Evolutionary conservation across 495 filamentous ascomycete genomes (phyloP), one percentile per base, ranked within the genome.

Genomic region (Annulohypoxylon stygium): DNA sequence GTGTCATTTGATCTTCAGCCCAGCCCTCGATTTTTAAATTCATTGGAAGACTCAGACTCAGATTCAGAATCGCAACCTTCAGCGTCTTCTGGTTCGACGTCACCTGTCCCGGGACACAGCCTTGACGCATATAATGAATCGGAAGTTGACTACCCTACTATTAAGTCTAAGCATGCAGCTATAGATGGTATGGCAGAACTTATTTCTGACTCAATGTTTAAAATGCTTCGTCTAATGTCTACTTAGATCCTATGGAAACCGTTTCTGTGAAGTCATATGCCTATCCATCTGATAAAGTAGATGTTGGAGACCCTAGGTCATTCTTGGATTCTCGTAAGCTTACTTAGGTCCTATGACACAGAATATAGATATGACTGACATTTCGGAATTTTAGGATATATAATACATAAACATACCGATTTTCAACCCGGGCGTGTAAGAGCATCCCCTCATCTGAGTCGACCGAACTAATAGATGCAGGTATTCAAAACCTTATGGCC

Each of bases 391-490:
- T 12, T 14, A 51, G 48, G 48, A 14, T 51, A 51, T 26, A 20
- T 3, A 26, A 4, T 25, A 14, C 48, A 51, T 9, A 25, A 30
- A 11, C 2, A 51, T 10, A 26, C 48, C 2, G 48, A 51, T 2
- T 51, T 51, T 20, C 48, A 51, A 51, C 20, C 20, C 26, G 48
- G 48, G 10, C 20, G 48, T 3, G 48, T 51, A 51, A 26, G 48
- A 23, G 12, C 25, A 14, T 30, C 5, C 10, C 10, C 12, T 26
- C 11, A 0, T 1, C 20, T 8, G 3, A 4, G 2, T 30, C 0
- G 20, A 51, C 7, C 11, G n/a, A 10, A 7, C 48, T 51, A 51
- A 51, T 51, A 25, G 26, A 51, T 12, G 2, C 26, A 51, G 48
- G 48, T 51, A 10, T 30, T 51, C 4, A 51, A 51, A 30, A 26